phyloP scores from a whole-genome alignment of 495 filamentous ascomycete genomes.

The Neurospora terricola region DNA sequence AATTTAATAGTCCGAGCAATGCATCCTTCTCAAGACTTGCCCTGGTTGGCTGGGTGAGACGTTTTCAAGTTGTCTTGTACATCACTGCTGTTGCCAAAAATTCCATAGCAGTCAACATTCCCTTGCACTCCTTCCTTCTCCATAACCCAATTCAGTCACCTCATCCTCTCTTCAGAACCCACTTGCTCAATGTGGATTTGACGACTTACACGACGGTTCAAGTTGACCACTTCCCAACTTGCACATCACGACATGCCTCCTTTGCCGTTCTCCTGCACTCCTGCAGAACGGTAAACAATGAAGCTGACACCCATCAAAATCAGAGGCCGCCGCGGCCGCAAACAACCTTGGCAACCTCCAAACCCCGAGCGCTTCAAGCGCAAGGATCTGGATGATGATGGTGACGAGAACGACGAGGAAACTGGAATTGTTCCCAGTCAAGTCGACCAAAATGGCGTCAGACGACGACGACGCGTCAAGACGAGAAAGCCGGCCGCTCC shows the following conservation, averaged over 20 bases:
- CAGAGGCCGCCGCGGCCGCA: constrained; percentile 12
- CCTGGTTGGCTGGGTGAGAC: neutral
- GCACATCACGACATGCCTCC: neutral
- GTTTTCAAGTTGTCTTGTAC: neutral
- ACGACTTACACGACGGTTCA: neutral
- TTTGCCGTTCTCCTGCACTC: neutral
- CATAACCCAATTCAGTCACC: neutral
- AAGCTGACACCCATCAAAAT: constrained; percentile 18
- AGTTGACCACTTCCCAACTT: neutral
- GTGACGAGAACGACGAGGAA: neutral
- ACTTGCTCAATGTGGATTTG: neutral
- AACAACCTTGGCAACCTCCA: constrained; percentile 11
- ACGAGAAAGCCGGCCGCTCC: constrained; percentile 12
- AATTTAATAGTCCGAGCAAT: neutral
- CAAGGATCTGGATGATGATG: neutral
- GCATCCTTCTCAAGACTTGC: neutral
- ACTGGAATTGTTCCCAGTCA: neutral
- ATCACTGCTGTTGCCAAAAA: neutral
- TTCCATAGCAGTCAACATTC: neutral
- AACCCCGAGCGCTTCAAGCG: constrained; percentile 2
- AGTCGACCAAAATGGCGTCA: neutral
- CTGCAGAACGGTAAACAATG: constrained; percentile 2
- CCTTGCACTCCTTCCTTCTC: neutral
- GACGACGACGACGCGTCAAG: constrained; percentile 1
- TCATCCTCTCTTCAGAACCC: neutral